phyloP scores from a whole-genome alignment of 2,329 filamentous ascomycete species.

The Aureobasidium sp. region DNA sequence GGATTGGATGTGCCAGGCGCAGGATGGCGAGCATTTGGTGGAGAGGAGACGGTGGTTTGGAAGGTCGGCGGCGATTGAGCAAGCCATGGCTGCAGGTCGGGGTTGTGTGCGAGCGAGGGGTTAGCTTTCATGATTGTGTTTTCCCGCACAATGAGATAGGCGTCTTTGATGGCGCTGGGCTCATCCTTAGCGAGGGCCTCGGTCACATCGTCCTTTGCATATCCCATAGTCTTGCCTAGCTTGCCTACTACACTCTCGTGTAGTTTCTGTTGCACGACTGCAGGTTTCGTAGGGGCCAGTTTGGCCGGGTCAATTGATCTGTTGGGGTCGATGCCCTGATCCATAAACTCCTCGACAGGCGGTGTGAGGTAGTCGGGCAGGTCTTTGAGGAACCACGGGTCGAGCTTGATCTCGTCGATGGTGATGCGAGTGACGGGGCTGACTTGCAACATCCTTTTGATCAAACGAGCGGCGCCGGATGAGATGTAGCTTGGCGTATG shows the following conservation, averaged over 20 bases:
- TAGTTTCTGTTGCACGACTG: constrained; percentile 77
- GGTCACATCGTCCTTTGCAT: constrained; percentile 88
- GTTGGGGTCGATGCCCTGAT: constrained; percentile 88
- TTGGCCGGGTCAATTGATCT: constrained; percentile 80
- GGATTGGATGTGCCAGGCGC: constrained; percentile 17
- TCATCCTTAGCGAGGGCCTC: constrained; percentile 88
- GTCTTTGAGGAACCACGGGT: constrained; percentile 89
- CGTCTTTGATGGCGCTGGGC: constrained; percentile 96
- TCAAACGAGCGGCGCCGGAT: constrained; percentile 70
- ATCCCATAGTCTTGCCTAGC: constrained; percentile 96
- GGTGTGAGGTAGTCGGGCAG: constrained; percentile 80
- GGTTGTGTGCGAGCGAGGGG: constrained; percentile 51
- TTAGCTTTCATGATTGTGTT: constrained; percentile 96
- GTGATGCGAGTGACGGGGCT: constrained; percentile 92
- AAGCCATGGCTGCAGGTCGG: constrained; percentile 48
- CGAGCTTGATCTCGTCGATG: constrained; percentile 84
- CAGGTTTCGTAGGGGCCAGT: constrained; percentile 70
- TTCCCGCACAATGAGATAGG: constrained; percentile 94
- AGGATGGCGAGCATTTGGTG: constrained; percentile 25
- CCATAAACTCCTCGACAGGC: constrained; percentile 84
- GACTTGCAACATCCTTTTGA: constrained; percentile 89
- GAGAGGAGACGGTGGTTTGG: constrained; percentile 29
- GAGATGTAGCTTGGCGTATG: constrained; percentile 89
- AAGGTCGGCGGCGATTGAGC: constrained; percentile 51
- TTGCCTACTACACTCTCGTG: constrained; percentile 91